Conservation (phyloP, 768 basidiomycete genomes). For the Tylopilus felleus region DNA sequence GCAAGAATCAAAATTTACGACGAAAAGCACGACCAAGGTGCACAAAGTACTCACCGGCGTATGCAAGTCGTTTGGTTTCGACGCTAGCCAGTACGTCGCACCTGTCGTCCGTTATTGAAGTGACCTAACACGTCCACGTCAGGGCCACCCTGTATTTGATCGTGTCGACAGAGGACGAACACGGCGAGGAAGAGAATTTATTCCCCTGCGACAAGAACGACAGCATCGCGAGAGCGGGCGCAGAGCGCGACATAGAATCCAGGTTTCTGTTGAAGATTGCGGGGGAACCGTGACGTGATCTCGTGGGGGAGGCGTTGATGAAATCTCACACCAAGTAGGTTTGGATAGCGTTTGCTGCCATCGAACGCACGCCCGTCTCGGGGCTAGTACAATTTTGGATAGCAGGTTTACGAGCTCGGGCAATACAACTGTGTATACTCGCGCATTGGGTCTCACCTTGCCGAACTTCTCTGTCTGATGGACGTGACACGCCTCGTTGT, state of each 20-base stretch:
- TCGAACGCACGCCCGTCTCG: neutral
- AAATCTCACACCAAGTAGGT: neutral
- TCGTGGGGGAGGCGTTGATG: neutral
- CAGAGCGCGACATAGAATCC: slow-evolving; percentile 22
- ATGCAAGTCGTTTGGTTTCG: slow-evolving; percentile 31
- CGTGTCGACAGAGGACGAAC: slow-evolving; percentile 22
- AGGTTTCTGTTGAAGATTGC: slow-evolving; percentile 24
- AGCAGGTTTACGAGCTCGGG: no score
- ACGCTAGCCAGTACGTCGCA: slow-evolving; percentile 17
- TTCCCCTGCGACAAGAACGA: slow-evolving; percentile 30
- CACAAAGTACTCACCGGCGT: slow-evolving; percentile 24
- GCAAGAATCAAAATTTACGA: slow-evolving; percentile 32
- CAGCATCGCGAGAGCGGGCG: slow-evolving; percentile 25
- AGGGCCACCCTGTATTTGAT: slow-evolving; percentile 28
- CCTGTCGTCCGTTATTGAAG: neutral
- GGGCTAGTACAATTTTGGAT: neutral
- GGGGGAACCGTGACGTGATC: slow-evolving; percentile 19
- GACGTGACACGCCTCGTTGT: no score
- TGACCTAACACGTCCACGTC: neutral
- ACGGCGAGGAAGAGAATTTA: slow-evolving; percentile 25
- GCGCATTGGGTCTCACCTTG: no score
- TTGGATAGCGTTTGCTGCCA: neutral
- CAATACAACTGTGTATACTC: no score
- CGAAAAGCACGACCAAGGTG: slow-evolving; percentile 32
- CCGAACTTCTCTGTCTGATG: no score